phyloP scores from a whole-genome alignment of 2,329 filamentous ascomycete species.

The Exophiala spinifera region DNA sequence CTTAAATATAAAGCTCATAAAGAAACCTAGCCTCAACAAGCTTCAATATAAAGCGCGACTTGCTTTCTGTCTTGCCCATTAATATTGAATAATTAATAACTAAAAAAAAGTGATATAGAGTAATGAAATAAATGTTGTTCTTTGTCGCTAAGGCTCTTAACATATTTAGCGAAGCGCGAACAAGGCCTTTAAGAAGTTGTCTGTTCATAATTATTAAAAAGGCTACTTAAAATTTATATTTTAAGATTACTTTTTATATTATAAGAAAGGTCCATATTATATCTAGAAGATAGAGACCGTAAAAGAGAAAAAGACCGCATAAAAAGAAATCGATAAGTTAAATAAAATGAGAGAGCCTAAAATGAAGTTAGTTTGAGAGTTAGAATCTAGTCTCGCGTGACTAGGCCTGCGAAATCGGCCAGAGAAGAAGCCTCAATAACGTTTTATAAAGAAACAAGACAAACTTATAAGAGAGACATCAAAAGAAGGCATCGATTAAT shows the following conservation, averaged over 20 bases:
- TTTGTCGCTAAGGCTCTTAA: slow-evolving; percentile 13
- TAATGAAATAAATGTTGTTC: slow-evolving; percentile 25
- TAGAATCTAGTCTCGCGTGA: no score
- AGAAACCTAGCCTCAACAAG: slow-evolving; percentile 19
- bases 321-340: slow-evolving; percentile 19
- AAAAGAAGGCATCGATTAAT: slow-evolving; percentile 26
- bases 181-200: slow-evolving; percentile 16
- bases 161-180: slow-evolving; percentile 12
- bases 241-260: slow-evolving; percentile 18
- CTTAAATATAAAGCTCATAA: slow-evolving; percentile 17
- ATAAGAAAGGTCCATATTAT: slow-evolving; percentile 7
- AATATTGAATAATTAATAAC: slow-evolving; percentile 27
- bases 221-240: slow-evolving; percentile 32
- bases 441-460: slow-evolving; percentile 17
- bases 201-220: slow-evolving; percentile 22
- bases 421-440: slow-evolving; percentile 18
- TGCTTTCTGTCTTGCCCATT: slow-evolving; percentile 17
- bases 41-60: slow-evolving; percentile 11
- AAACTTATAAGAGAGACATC: slow-evolving; percentile 15
- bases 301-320: slow-evolving; percentile 32
- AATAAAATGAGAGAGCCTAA: slow-evolving; percentile 22
- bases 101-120: slow-evolving; percentile 30
- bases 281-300: slow-evolving; percentile 1
- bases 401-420: slow-evolving; percentile 6
- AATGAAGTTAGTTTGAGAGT: slow-evolving; percentile 4